Percentiles rank a stretch among this genome's conserved stretches.
Evolutionary conservation across 495 filamentous ascomycete genomes (phyloP).

Genomic region (Trichoderma erinaceum): DNA sequence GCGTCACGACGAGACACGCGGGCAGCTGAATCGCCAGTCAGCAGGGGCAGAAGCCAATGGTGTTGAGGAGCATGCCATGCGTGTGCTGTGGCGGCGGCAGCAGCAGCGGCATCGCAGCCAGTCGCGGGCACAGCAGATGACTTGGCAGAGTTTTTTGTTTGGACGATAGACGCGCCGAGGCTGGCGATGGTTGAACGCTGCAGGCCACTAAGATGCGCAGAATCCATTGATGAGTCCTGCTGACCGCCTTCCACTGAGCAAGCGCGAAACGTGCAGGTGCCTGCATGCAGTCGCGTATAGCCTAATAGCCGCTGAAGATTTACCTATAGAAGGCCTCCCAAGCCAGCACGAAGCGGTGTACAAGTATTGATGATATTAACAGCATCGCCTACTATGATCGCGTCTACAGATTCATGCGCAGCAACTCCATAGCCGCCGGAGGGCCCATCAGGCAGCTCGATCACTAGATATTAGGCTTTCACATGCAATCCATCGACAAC

Average conservation of each 20-base stretch:
- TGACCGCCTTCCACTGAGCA: neutral
- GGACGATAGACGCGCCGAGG: neutral
- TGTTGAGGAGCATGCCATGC: neutral
- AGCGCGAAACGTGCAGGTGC: neutral
- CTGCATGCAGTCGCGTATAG: no score
- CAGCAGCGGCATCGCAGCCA: neutral
- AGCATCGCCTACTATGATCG: no score
- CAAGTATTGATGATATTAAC: no score
- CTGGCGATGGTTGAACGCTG: neutral
- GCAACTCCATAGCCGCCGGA: no score
- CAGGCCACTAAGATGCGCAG: neutral
- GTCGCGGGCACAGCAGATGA: neutral
- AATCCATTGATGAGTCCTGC: neutral
- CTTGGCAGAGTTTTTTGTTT: neutral
- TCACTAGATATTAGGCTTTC: neutral
- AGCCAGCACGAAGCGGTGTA: no score
- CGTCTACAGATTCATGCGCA: no score
- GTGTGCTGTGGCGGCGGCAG: neutral
- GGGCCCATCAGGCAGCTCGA: no score
- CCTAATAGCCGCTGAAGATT: neutral
- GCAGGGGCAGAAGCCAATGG: neutral
- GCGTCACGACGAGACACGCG: no score
- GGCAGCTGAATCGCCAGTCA: neutral
- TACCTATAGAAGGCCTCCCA: neutral
- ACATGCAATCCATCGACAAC: neutral